Evolutionary conservation across 1,139 yeast genomes (phyloP).

Genomic region (Magnusiomyces tetraspermus): DNA sequence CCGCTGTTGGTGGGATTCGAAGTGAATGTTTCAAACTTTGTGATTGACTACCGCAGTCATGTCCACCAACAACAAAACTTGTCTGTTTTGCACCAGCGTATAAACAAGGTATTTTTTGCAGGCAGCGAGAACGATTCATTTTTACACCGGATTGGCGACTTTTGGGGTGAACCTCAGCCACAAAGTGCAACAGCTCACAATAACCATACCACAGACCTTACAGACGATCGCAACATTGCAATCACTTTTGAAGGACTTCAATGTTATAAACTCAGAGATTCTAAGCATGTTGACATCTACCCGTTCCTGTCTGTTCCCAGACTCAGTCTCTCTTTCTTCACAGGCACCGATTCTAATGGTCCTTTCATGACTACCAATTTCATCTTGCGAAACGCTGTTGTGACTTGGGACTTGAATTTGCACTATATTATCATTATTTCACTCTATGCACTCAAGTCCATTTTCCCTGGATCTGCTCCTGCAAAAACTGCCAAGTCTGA

Average conservation of each 20-base stretch:
- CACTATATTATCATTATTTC: slow-evolving; percentile 22
- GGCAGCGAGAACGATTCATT: slow-evolving; percentile 7
- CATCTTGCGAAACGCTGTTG: slow-evolving; percentile 22
- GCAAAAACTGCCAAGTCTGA: not conserved
- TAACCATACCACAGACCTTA: not conserved
- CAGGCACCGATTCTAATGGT: slow-evolving; percentile 16
- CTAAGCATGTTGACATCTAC: slow-evolving; percentile 12
- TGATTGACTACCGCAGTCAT: slow-evolving; percentile 13
- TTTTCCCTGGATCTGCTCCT: not conserved
- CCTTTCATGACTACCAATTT: slow-evolving; percentile 19
- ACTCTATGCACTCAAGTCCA: slow-evolving; percentile 14
- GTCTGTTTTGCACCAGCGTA: not conserved
- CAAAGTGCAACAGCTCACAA: not conserved
- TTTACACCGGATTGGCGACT: not conserved
- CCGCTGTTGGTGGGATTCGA: slow-evolving; percentile 16
- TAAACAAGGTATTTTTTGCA: not conserved
- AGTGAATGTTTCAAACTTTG: slow-evolving; percentile 12
- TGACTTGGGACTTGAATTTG: slow-evolving; percentile 28
- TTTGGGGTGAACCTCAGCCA: not conserved
- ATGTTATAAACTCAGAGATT: slow-evolving; percentile 18
- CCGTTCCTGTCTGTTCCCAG: slow-evolving; percentile 24
- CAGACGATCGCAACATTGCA: slow-evolving; percentile 15
- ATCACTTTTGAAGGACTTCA: slow-evolving; percentile 26
- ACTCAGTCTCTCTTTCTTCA: slow-evolving; percentile 19
- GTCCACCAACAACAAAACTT: slow-evolving; percentile 1